Evolutionary conservation across 306 rosid genomes (phyloP), one percentile per base, ranked within the genome.

Genomic region (Cotoneaster glaucophyllus): DNA sequence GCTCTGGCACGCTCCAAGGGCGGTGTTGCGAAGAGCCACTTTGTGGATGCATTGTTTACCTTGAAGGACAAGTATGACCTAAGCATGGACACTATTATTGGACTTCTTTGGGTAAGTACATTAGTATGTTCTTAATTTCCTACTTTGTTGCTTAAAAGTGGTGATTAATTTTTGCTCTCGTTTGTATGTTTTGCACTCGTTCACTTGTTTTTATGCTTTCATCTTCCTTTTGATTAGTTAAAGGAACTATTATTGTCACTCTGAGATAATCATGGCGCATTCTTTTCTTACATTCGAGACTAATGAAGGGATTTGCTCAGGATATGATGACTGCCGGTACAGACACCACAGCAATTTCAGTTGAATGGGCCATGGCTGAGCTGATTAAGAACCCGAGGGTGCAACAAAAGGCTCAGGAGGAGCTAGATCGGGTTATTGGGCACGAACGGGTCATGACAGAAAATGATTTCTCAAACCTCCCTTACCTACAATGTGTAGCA

Each of bases 241-340:
- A 17, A 1, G 1, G 8, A 50, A 50, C 54, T 50, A 6, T 15
- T 50, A 0, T 50, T 50, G 2, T 6, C 54, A 50, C 9, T 15
- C 6, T 17, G 54, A 15, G 8, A 50, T 15, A 5, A 0, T 50
- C 54, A 50, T 50, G 3, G 54, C 21, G 21, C 54, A 15, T 18
- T 15, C 54, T 50, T 50, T 6, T 3, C 28, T 24, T 22, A 57
- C 63, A 2, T 57, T 22, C 17, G 2, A 57, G 24, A 22, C 8
- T 22, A 57, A 25, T 4, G 13, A 57, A n/a, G 3, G 29, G 3
- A 57, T 57, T 57, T 57, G 63, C 24, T 22, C 29, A 93, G 96
- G 98, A 94, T 65, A 94, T 94, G 98, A 90, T 94, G 63, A 86
- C 92, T 0, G 98, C 97, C 11, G 98, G 98, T 59, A 92, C 78